Base-by-base conservation (phyloP, 331 rosid genomes). In the Acacia concinna region DNA sequence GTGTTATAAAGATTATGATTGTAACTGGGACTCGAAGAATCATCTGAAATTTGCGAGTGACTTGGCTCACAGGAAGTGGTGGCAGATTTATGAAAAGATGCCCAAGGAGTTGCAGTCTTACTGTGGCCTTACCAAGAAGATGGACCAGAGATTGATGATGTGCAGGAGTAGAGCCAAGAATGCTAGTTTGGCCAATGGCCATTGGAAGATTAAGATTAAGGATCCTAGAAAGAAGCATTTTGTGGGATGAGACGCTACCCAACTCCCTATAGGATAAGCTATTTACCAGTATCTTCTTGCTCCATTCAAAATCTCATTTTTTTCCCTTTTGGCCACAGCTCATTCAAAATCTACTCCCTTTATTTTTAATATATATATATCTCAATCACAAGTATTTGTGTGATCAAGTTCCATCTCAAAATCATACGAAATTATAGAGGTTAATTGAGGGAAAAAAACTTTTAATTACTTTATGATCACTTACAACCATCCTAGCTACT, bases 1-100 rank as follows among this genome's bases (percentile, higher is more conserved):
- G 87, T 90, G 97, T 78, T 92, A 92, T 23, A 90, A 62, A 17
- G 94, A 93, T 47, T 91, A 89, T 64, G 97, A 93, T 3, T 91
- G 97, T 60, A 93, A 93, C 4, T 93, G 97, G 94, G 97, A 93
- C 66, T 49, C 56, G 86, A 1, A 15, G 49, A 76, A 21, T 4
- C 86, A 37, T n/a, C 85, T 67, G 30, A 17, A 34, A 1, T 91
- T 79, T 74, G 91, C 94, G 0, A 89, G 93, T 70, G 94, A 89
- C 56, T 71, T 80, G 3, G 94, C 90, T 60, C 89, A 89, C 52
- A 4, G n/a, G 46, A 77, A 27, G 72, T 93, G 97, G 97, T 93
- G 97, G 97, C n/a, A 76, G 71, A 81, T 91, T 17, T 84, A 88
- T 21, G 89, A 93, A 17, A 20, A 63, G 8, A 86, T 93, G 93